A percentile compares a stretch with the other conserved stretches of the same genome.
Conservation (phyloP, 2,329 filamentous ascomycete species). For the Penicillium sp. region DNA sequence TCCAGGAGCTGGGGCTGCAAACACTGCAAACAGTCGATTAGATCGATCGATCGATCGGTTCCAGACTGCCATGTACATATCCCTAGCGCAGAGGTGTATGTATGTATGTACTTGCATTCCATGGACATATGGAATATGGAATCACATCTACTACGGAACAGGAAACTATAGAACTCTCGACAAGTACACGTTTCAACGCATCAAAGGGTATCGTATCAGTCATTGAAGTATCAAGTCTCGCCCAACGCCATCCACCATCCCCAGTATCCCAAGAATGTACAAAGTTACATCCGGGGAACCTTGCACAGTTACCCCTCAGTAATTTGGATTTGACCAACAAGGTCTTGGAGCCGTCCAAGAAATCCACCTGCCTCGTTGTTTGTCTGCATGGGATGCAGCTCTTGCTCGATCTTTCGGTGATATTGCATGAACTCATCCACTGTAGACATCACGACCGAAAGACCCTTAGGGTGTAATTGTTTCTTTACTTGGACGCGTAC, state of each 20-base stretch:
- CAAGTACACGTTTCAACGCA: too few relatives aligned
- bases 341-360: slow-evolving; percentile 57
- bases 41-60: slow-evolving; percentile 8
- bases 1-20: slow-evolving; percentile 24
- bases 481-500: slow-evolving; percentile 49
- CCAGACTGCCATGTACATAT: background rate
- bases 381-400: slow-evolving; percentile 45
- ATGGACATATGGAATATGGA: too few relatives aligned
- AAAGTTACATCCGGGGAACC: background rate
- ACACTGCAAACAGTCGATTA: slow-evolving; percentile 28
- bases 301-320: slow-evolving; percentile 16
- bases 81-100: too few relatives aligned
- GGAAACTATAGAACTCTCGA: too few relatives aligned
- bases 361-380: slow-evolving; percentile 57
- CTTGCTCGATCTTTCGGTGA: slow-evolving; percentile 62
- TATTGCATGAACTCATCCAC: slow-evolving; percentile 67
- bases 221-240: too few relatives aligned
- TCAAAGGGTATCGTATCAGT: too few relatives aligned
- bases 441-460: slow-evolving; percentile 58
- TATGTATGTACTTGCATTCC: too few relatives aligned
- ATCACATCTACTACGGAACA: too few relatives aligned
- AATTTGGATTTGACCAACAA: slow-evolving; percentile 52
- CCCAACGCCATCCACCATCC: slow-evolving; percentile 5
- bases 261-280: slow-evolving; percentile 1
- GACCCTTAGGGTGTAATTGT: slow-evolving; percentile 51